Evolutionary conservation across 1,284 basidiomycete species (phyloP).

Genomic region (Trametes versicolor): DNA sequence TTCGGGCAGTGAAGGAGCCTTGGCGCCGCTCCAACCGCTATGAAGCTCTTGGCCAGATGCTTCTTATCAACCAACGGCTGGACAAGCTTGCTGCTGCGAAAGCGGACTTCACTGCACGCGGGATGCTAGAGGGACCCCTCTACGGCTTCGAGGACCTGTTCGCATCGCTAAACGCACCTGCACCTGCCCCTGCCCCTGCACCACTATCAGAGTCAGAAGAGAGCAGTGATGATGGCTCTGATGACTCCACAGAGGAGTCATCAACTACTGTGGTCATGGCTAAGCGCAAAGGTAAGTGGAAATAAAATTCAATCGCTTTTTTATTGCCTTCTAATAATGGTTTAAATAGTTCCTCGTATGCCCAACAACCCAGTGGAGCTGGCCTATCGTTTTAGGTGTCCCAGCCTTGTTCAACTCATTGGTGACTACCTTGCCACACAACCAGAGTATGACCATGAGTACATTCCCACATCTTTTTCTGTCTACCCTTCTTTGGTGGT

Average conservation of each 20-base stretch:
- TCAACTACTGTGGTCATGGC: slow-evolving; percentile 5
- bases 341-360: background rate
- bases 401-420: background rate
- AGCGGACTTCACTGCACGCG: slow-evolving; percentile 23
- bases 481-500: slow-evolving; percentile 29
- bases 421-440: background rate
- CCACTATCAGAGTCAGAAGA: background rate
- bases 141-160: background rate
- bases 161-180: background rate
- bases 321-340: background rate
- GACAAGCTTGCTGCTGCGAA: slow-evolving; percentile 33
- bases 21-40: slow-evolving; percentile 36
- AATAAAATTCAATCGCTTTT: background rate
- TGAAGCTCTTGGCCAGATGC: slow-evolving; percentile 38
- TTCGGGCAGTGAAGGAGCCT: slow-evolving; percentile 39
- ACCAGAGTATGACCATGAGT: background rate
- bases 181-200: background rate
- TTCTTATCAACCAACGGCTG: slow-evolving; percentile 36
- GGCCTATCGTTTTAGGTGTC: background rate
- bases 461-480: background rate
- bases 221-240: background rate
- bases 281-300: background rate
- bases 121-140: slow-evolving; percentile 32
- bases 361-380: background rate
- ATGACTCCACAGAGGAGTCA: background rate